Conservation (phyloP, 139 green algal species). For the Axilococcus clingmanii region DNA sequence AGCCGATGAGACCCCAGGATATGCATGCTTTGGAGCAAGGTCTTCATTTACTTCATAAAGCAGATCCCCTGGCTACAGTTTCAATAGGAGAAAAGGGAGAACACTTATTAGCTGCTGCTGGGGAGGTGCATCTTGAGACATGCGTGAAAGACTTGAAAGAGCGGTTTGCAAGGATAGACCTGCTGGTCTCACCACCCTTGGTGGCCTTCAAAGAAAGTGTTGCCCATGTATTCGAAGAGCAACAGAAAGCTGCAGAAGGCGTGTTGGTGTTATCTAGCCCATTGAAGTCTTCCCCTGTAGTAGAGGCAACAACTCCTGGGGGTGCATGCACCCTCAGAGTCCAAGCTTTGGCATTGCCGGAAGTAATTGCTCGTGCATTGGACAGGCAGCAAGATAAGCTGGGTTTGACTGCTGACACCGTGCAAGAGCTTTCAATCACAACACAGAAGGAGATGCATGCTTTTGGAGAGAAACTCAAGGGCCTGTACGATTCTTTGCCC, state of each 20-base stretch:
- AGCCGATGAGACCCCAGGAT: constrained; percentile 67
- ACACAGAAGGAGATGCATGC: background rate
- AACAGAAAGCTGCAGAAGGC: background rate
- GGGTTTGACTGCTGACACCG: constrained; percentile 1
- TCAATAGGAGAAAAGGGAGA: constrained; percentile 61
- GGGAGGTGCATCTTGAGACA: constrained; percentile 95
- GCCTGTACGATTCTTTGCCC: too few relatives aligned
- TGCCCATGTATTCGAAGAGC: background rate
- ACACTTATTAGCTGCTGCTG: constrained; percentile 71
- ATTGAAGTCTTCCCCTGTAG: constrained; percentile 19
- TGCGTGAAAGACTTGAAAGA: constrained; percentile 90
- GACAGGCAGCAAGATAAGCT: constrained; percentile 47
- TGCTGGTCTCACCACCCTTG: constrained; percentile 86
- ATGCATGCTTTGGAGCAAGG: constrained; percentile 69
- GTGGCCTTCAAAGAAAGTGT: constrained; percentile 66
- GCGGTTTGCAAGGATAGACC: constrained; percentile 76
- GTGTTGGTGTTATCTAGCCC: background rate
- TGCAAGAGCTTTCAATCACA: background rate
- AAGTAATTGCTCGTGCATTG: constrained; percentile 35
- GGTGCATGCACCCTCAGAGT: constrained; percentile 57
- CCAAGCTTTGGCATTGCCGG: constrained; percentile 51
- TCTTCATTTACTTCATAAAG: constrained; percentile 82
- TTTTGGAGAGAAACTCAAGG: background rate
- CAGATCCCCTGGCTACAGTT: constrained; percentile 80
- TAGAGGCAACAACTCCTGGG: constrained; percentile 69